Percentiles rank a stretch among this genome's conserved stretches.
Evolutionary conservation across 768 basidiomycete genomes (phyloP).

Genomic region (Suillus subalutaceus): DNA sequence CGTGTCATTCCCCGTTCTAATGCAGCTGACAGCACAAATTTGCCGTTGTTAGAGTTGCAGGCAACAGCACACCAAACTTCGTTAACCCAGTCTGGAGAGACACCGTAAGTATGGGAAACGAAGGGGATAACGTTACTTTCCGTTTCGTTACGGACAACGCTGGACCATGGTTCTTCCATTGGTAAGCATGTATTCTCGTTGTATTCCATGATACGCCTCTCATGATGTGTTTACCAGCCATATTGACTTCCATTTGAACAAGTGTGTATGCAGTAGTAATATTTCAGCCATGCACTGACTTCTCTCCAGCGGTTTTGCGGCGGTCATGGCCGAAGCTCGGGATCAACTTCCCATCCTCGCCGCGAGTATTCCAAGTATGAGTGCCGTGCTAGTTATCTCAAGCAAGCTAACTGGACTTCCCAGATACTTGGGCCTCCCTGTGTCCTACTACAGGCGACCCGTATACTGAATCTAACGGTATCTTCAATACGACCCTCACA

Average conservation of each 20-base stretch:
- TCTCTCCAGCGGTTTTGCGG: constrained; percentile 31
- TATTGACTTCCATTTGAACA: constrained; percentile 33
- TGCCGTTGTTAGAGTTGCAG: constrained; percentile 39
- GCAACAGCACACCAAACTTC: constrained; percentile 37
- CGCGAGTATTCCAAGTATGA: constrained; percentile 23
- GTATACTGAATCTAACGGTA: constrained; percentile 8
- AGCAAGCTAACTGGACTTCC: neutral
- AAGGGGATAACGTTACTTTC: constrained; percentile 50
- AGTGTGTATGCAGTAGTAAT: constrained; percentile 18
- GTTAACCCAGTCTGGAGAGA: constrained; percentile 40
- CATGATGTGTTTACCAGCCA: constrained; percentile 25
- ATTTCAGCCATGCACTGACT: constrained; percentile 11
- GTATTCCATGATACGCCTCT: neutral
- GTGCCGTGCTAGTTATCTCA: neutral
- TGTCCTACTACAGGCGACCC: neutral
- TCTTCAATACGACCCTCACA: neutral
- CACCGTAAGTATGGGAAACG: constrained; percentile 32
- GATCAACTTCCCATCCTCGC: constrained; percentile 9
- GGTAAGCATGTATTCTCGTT: constrained; percentile 19
- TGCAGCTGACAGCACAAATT: constrained; percentile 37
- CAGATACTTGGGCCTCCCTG: constrained; percentile 23
- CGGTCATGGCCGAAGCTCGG: constrained; percentile 32
- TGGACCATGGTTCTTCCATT: constrained; percentile 61
- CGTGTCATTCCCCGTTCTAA: neutral
- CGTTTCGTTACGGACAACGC: constrained; percentile 69